Percentiles rank a stretch among this genome's conserved stretches.
phyloP scores from a whole-genome alignment of 2,329 filamentous ascomycete species.

The Septoria linicola region DNA sequence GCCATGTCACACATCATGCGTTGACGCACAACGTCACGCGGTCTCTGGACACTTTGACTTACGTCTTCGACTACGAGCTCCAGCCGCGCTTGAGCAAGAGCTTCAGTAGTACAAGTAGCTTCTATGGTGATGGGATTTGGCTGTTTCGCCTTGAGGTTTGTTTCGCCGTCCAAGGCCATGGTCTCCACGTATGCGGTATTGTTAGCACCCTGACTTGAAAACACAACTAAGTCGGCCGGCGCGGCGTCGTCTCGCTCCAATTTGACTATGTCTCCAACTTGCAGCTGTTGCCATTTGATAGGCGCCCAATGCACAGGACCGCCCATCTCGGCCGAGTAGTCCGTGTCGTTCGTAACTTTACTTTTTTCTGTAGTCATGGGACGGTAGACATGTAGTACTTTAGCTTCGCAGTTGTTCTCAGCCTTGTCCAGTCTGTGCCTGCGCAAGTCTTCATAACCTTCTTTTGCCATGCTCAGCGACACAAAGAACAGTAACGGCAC shows the following conservation, averaged over 20 bases:
- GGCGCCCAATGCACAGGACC: slow-evolving; percentile 55
- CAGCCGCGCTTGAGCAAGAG: slow-evolving; percentile 40
- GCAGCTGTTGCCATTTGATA: slow-evolving; percentile 73
- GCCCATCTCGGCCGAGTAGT: slow-evolving; percentile 7
- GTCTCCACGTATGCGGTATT: slow-evolving; percentile 77
- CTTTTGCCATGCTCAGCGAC: slow-evolving; percentile 82
- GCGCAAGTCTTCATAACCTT: slow-evolving; percentile 86
- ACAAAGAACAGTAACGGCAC: slow-evolving; percentile 80
- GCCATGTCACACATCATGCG: too few relatives aligned
- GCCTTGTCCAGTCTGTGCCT: slow-evolving; percentile 80
- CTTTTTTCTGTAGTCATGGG: slow-evolving; percentile 3
- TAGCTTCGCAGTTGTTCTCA: slow-evolving; percentile 61
- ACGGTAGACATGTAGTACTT: slow-evolving; percentile 25
- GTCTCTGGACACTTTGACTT: too few relatives aligned
- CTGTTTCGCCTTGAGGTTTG: slow-evolving; percentile 73
- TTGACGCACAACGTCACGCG: too few relatives aligned
- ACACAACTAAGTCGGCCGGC: slow-evolving; percentile 73
- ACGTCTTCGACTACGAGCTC: slow-evolving; percentile 57
- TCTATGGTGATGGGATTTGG: slow-evolving; percentile 48
- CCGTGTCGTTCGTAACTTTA: neutral
- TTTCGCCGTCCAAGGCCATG: slow-evolving; percentile 76
- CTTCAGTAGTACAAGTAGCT: slow-evolving; percentile 64
- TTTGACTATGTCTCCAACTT: slow-evolving; percentile 77
- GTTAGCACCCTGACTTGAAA: slow-evolving; percentile 72
- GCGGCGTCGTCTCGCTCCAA: slow-evolving; percentile 70